These are phyloP conservation scores for Picochlorum sp. DNA, from an alignment of 139 green algal genomes.

Conservation along the genomic window DNA sequence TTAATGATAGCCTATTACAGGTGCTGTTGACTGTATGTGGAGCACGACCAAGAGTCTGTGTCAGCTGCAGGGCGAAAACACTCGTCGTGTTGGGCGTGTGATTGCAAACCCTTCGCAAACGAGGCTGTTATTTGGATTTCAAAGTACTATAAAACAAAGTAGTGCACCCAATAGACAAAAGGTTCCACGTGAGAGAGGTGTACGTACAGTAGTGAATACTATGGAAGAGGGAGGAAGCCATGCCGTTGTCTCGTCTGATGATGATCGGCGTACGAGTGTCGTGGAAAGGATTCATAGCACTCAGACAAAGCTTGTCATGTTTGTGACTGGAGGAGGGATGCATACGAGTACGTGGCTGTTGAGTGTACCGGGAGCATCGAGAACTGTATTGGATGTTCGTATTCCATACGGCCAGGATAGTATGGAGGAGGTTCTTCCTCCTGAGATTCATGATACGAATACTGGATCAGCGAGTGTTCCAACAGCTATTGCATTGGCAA, in stretches of 20 bases:
- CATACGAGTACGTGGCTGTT: slow-evolving; percentile 63
- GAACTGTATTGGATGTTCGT: slow-evolving; percentile 58
- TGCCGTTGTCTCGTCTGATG: too few relatives aligned
- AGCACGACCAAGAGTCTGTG: too few relatives aligned
- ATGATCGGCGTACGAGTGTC: background rate
- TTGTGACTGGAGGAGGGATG: slow-evolving; percentile 42
- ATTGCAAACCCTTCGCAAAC: too few relatives aligned
- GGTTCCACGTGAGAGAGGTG: too few relatives aligned
- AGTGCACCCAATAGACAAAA: too few relatives aligned
- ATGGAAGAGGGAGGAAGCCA: background rate
- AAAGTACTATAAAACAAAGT: too few relatives aligned
- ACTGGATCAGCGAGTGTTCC: slow-evolving; percentile 3
- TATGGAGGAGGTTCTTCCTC: slow-evolving; percentile 43
- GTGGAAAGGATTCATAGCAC: slow-evolving; percentile 37
- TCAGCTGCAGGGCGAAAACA: too few relatives aligned
- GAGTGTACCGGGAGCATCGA: slow-evolving; percentile 62
- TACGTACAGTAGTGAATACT: background rate
- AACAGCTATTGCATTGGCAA: slow-evolving; percentile 50
- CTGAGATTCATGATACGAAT: background rate
- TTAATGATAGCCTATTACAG: too few relatives aligned
- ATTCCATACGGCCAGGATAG: slow-evolving; percentile 58
- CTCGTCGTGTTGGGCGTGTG: too few relatives aligned
- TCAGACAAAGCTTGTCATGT: slow-evolving; percentile 34
- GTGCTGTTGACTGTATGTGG: too few relatives aligned
- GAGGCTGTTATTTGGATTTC: too few relatives aligned